These are phyloP conservation scores for Xenoacremonium recifei DNA, from an alignment of 2,329 filamentous ascomycete species.

Conservation along the genomic window DNA sequence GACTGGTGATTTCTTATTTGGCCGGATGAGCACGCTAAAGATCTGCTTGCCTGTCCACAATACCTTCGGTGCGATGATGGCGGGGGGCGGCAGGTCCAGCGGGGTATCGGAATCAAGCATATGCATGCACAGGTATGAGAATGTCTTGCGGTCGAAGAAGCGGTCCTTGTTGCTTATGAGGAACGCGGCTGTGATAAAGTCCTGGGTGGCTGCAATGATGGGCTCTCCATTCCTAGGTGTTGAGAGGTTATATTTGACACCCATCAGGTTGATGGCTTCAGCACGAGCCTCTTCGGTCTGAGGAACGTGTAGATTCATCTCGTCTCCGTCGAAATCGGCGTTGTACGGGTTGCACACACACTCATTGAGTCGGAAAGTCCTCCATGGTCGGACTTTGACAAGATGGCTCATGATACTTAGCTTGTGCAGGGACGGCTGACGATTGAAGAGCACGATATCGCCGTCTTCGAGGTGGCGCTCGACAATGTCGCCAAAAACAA, in stretches of 20 bases:
- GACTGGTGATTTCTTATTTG: constrained; percentile 80
- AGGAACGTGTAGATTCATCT: constrained; percentile 98
- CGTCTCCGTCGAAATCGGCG: constrained; percentile 97
- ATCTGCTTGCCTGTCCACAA: constrained; percentile 98
- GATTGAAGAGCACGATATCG: constrained; percentile 96
- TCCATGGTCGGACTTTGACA: constrained; percentile 89
- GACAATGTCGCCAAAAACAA: constrained; percentile 83
- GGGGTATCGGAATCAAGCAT: constrained; percentile 83
- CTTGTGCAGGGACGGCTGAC: constrained; percentile 96
- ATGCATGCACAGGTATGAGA: constrained; percentile 86
- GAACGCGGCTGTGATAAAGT: constrained; percentile 96
- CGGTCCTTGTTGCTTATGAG: constrained; percentile 88
- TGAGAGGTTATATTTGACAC: constrained; percentile 91
- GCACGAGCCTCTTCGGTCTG: constrained; percentile 96
- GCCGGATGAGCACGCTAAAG: constrained; percentile 87
- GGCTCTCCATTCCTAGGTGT: constrained; percentile 98
- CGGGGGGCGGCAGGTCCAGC: constrained; percentile 82
- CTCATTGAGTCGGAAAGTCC: constrained; percentile 95
- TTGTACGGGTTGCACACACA: constrained; percentile 99
- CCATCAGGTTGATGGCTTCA: constrained; percentile 95
- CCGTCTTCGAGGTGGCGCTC: constrained; percentile 94
- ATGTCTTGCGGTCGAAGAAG: constrained; percentile 86
- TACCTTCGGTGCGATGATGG: constrained; percentile 79
- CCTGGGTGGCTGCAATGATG: constrained; percentile 97
- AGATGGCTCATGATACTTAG: constrained; percentile 97